Evolutionary conservation across 2,329 filamentous ascomycete genomes (phyloP).

Genomic region (Nigrograna mackinnonii): DNA sequence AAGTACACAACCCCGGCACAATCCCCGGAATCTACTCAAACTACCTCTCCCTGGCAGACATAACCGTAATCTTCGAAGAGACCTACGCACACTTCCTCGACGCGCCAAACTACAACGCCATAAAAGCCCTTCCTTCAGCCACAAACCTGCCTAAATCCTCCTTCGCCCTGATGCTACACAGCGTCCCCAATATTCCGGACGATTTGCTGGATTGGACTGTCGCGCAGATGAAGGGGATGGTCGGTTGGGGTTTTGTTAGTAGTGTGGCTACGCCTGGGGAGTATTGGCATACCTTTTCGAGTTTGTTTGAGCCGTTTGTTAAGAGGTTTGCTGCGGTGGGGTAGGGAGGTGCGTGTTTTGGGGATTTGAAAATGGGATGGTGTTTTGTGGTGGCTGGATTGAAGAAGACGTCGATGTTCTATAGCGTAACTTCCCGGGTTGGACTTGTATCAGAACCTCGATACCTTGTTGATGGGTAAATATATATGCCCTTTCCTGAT

Average conservation of each 20-base stretch:
- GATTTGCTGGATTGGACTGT: conserved; percentile 20
- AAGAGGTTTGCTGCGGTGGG: conserved; percentile 8
- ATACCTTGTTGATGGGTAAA: no score
- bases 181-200: conserved; percentile 17
- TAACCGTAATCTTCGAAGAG: conserved; percentile 27
- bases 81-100: conserved; percentile 19
- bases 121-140: conserved; percentile 11
- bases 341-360: background rate
- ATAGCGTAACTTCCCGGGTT: no score
- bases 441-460: no score
- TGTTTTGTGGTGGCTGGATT: no score
- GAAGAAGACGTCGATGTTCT: no score
- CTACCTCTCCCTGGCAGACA: conserved; percentile 24
- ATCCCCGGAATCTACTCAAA: conserved; percentile 20
- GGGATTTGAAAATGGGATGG: no score
- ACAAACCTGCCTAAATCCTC: conserved; percentile 11
- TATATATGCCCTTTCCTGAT: no score
- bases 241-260: conserved; percentile 16
- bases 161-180: conserved; percentile 22
- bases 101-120: conserved; percentile 15
- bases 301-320: conserved; percentile 14
- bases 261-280: conserved; percentile 14
- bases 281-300: conserved; percentile 25
- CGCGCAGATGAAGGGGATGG: conserved; percentile 18
- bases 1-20: conserved; percentile 23